Evolutionary conservation across 257 asterid species (phyloP), one percentile per base, ranked within the genome.

Genomic region (Salvia miltiorrhiza): DNA sequence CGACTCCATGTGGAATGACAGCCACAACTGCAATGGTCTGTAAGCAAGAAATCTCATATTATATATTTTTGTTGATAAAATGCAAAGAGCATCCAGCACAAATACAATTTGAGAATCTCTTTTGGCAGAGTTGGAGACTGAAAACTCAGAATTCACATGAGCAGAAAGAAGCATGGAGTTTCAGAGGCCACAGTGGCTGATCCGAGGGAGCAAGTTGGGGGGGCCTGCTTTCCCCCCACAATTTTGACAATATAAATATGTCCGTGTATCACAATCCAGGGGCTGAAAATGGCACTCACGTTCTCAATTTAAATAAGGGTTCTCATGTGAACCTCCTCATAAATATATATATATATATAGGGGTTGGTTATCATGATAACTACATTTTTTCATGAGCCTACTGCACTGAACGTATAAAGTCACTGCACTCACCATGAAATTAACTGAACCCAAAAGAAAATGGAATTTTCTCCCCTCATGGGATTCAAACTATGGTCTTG

Each of bases 21-120:
- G 93, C 84, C 69, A 88, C 88, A 71, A 88, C 92, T 41, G 86
- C 98, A 81, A 92, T 82, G 70, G 98, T 92, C 98, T 92, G 93
- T 81, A 79, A 62, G 56, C 66, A 75, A 59, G 59, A 76, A 54
- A 64, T 54, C 9, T 12, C 7, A 10, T 3, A 52, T 72, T 75
- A 69, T 9, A 20, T 11, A 54, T 37, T 39, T 59, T 26, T 63
- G 21, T 40, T 54, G 40, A 70, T 19, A 76, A 59, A 64, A 55
- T 71, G 58, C 66, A 50, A 76, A 67, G 45, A 57, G 52, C 13
- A 21, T 73, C 47, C 54, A 35, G 33, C 40, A 33, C 12, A 56
- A 62, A 13, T 40, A 59, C 57, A 33, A 28, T 20, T 67, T 39
- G 14, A 32, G 65, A 73, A 28, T 68, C 66, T 23, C 57, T 35